Evolutionary conservation across 202 grass and related monocot species (phyloP).

Genomic region (Digitaria exilis): DNA sequence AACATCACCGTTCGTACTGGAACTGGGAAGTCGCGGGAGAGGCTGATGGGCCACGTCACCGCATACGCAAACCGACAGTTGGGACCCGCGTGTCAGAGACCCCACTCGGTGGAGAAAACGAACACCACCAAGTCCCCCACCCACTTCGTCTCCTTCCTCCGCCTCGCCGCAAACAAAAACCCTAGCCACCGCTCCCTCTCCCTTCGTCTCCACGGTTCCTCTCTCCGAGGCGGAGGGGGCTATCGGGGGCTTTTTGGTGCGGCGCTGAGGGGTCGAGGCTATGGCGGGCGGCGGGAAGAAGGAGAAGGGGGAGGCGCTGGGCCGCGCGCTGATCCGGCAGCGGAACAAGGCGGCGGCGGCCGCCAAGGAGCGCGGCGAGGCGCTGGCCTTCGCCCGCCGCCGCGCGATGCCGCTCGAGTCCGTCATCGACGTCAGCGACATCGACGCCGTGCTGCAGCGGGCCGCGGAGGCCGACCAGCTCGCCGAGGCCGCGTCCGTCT

Average conservation of each 20-base stretch:
- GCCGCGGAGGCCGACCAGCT: conserved; percentile 61
- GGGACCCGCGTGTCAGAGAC: background rate
- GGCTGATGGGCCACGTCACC: background rate
- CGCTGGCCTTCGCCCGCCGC: conserved; percentile 54
- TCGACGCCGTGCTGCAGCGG: conserved; percentile 75
- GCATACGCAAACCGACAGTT: background rate
- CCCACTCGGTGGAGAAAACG: background rate
- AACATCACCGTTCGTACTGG: background rate
- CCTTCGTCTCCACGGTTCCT: background rate
- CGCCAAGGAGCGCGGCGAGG: conserved; percentile 75
- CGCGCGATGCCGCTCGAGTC: conserved; percentile 74
- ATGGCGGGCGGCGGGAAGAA: conserved; percentile 63
- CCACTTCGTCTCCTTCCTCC: conserved; percentile 4
- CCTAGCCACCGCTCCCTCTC: conserved; percentile 36
- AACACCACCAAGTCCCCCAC: conserved; percentile 10
- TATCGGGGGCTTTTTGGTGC: background rate
- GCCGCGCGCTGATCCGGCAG: conserved; percentile 69
- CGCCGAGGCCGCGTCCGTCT: conserved; percentile 24
- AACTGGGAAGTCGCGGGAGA: background rate
- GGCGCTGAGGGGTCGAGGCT: background rate
- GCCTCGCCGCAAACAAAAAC: conserved; percentile 31
- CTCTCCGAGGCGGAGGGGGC: too few relatives aligned
- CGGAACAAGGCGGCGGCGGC: conserved; percentile 70
- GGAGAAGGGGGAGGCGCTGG: conserved; percentile 63
- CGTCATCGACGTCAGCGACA: conserved; percentile 86